Conservation (phyloP, 345 rosid genomes). For the Eucalyptus shirleyi region DNA sequence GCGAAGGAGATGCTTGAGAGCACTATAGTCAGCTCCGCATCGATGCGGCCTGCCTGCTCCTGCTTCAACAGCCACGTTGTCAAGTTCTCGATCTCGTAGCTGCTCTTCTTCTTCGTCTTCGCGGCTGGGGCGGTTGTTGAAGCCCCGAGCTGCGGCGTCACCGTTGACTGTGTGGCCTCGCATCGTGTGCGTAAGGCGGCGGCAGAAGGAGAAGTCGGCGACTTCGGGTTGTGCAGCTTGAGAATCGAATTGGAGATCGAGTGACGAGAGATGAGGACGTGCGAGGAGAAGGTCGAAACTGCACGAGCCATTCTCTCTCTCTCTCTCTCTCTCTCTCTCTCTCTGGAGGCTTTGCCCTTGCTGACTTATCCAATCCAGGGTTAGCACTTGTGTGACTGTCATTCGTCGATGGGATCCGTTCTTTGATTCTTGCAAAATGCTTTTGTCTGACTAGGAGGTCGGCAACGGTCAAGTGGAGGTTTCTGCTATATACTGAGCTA, state of each 20-base stretch:
- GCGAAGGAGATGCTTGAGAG: slow-evolving; percentile 24
- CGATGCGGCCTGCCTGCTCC: slow-evolving; percentile 21
- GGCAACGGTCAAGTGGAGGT: neutral
- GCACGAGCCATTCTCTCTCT: neutral
- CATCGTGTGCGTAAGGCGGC: neutral
- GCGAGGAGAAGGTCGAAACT: neutral
- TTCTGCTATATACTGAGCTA: neutral
- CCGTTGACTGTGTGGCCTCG: neutral
- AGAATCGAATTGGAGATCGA: neutral
- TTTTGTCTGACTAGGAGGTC: neutral
- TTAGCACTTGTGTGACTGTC: neutral
- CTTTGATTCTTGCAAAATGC: neutral
- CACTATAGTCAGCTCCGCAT: slow-evolving; percentile 20
- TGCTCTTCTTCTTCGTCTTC: neutral
- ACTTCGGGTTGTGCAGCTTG: neutral
- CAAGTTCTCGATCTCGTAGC: slow-evolving; percentile 7
- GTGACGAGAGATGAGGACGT: neutral
- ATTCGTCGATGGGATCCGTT: neutral
- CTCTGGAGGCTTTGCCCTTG: neutral
- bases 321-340: neutral
- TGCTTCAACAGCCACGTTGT: slow-evolving; percentile 24
- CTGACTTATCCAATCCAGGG: neutral
- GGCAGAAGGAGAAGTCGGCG: neutral
- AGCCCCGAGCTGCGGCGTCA: neutral
- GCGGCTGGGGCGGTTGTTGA: neutral